Evolutionary conservation across 352 stramenopile species (phyloP), one percentile per base, ranked within the genome.

Genomic region (Peronospora farinosa): DNA sequence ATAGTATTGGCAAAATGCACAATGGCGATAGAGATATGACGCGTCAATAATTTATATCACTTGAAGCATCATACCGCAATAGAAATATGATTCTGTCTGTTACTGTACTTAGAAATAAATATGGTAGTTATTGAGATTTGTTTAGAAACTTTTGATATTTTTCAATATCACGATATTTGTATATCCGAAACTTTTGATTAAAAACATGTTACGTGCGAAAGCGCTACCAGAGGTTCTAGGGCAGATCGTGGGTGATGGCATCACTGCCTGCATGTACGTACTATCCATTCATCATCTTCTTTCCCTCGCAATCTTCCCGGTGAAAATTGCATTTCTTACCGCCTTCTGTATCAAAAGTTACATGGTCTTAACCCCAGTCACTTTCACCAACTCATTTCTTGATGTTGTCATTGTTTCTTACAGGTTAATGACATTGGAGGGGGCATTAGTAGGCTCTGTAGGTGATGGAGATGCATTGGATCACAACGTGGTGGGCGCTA

Each of bases 401-500:
- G 21, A 49, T 55, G 5, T 36, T 38, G 35, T 31, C 12, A 21
- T 16, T 49, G 17, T 17, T 51, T 17, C 38, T 1, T 44, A 23
- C 50, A 92, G 81, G 67, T 65, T 94, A 12, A 74, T 88, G 80
- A 94, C 83, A 27, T 58, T 92, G 27, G 83, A 94, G 40, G 83
- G 83, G 15, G 78, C 83, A n/a, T 67, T 94, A 43, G 82, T 94
- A 53, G 77, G 83, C 8, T 79, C 80, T 9, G 78, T 88, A 7
- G 79, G 83, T 5, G 59, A 70, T 42, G 70, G 53, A 43, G 73
- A 77, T 6, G 44, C 47, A 17, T 66, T 86, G 15, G 84, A 94
- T 45, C 70, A 86, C 63, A 94, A 94, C 43, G 84, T 94, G 30
- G 74, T 94, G 38, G 84, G 79, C 38, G 84, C 84, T 17, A 91